Evolutionary conservation across 768 basidiomycete genomes (phyloP).

Genomic region (Mycena maculata): DNA sequence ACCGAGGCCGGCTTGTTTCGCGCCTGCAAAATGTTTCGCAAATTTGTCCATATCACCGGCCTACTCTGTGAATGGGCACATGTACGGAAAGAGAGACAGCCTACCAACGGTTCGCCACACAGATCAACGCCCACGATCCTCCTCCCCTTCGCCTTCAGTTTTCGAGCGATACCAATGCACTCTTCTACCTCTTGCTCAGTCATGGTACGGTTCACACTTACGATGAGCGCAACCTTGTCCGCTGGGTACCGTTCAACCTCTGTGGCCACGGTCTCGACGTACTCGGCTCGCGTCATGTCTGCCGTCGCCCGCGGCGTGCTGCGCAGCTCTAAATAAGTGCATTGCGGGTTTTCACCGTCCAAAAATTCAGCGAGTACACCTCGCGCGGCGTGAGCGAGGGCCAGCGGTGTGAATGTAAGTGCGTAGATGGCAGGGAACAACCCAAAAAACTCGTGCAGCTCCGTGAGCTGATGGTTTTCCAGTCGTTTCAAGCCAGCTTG

Average conservation of each 20-base stretch:
- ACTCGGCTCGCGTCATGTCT: slow-evolving; percentile 68
- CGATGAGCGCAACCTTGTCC: slow-evolving; percentile 68
- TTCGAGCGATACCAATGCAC: slow-evolving; percentile 66
- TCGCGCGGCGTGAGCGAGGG: slow-evolving; percentile 66
- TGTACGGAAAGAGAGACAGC: slow-evolving; percentile 18
- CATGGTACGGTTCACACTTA: slow-evolving; percentile 83
- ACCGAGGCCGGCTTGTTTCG: slow-evolving; percentile 69
- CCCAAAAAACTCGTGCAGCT: slow-evolving; percentile 49
- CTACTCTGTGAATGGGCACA: slow-evolving; percentile 29
- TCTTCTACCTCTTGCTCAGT: slow-evolving; percentile 59
- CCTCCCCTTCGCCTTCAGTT: slow-evolving; percentile 65
- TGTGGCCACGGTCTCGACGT: slow-evolving; percentile 72
- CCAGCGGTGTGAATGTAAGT: slow-evolving; percentile 69
- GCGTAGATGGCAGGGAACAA: slow-evolving; percentile 76
- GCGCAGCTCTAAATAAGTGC: slow-evolving; percentile 85
- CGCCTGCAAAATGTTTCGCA: slow-evolving; percentile 61
- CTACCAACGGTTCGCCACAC: slow-evolving; percentile 75
- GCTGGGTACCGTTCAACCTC: slow-evolving; percentile 69
- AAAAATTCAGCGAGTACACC: slow-evolving; percentile 79
- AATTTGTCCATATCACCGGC: slow-evolving; percentile 69
- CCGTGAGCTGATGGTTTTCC: slow-evolving; percentile 48
- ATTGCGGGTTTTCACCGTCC: slow-evolving; percentile 60
- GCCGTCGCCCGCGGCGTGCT: slow-evolving; percentile 74
- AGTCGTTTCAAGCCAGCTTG: slow-evolving; percentile 51
- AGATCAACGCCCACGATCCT: slow-evolving; percentile 83